Base-by-base conservation (phyloP, 768 basidiomycete species). In the Hydnum rufescens region DNA sequence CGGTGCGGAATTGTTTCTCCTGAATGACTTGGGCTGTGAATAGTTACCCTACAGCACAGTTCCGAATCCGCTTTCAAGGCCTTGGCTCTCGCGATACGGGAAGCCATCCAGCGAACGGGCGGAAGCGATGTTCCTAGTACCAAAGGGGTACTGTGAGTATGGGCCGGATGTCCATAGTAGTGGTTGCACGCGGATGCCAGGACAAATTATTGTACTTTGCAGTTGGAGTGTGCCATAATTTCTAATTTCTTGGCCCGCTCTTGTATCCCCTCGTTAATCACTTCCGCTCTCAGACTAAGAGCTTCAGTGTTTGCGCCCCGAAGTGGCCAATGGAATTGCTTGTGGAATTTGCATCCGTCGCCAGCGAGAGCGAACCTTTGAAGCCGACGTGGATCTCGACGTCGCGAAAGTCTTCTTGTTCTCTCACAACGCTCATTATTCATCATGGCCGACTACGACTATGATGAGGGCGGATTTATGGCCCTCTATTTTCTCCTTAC, bases 51-150 rank as follows among this genome's bases (percentile, higher is more conserved):
- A 28, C 25, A 32, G 16, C 30, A 16, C 60, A 97, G 95, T 51
- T 80, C 92, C 8, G 95, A 99, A 66, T 89, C 92, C 2, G 89
- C 93, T 3, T 99, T 99, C 76, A 99, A 99, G 67, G 93, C 95
- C 1, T 67, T 97, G 19, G 95, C 95, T 0, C 70, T 99, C 32
- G 95, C 93, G 5, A 90, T 99, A 58, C 78, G 82, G 52, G 79
- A 96, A 65, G 95, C 95, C n/a, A 83, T 95, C 57, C 77, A 87
- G 63, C 72, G 72, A 52, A 96, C 92, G 1, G 89, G 89, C 3
- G 77, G 85, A 3, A 73, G 77, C 58, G 95, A 99, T 54, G 78
- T 96, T 29, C 93, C 93, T 0, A 90, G 87, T 62, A 97, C 95
- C 3, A 99, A 99, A 66, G 95, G 95, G 43, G 92, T 97, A 4